These are phyloP conservation scores for Rhodotorula graminis DNA, from an alignment of 768 basidiomycete species.

Conservation along the genomic window DNA sequence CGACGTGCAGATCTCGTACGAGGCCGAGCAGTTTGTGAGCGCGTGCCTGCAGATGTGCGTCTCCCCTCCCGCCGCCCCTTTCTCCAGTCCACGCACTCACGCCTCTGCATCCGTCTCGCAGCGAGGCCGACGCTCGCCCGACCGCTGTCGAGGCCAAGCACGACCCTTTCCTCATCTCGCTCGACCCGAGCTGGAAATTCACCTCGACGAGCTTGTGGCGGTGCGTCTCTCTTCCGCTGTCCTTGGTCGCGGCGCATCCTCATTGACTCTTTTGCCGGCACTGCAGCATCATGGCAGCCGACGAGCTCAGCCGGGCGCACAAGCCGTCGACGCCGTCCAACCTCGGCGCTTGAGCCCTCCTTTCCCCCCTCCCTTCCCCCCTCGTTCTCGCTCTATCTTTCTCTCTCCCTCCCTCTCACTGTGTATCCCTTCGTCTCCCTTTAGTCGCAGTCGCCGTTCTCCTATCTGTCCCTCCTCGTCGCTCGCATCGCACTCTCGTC, in stretches of 20 bases:
- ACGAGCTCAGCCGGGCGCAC: slow-evolving; percentile 12
- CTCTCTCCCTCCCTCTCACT: too few relatives aligned
- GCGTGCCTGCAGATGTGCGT: slow-evolving; percentile 81
- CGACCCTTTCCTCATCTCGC: slow-evolving; percentile 36
- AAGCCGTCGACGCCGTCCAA: slow-evolving; percentile 19
- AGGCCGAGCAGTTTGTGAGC: slow-evolving; percentile 77
- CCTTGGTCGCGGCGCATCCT: too few relatives aligned
- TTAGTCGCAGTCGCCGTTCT: too few relatives aligned
- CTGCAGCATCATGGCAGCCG: slow-evolving; percentile 29
- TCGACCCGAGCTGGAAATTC: slow-evolving; percentile 35
- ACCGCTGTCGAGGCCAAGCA: slow-evolving; percentile 33
- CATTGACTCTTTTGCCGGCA: too few relatives aligned
- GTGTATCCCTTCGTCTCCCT: too few relatives aligned
- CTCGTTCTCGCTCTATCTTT: neutral
- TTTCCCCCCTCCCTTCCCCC: too few relatives aligned
- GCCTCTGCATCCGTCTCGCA: neutral
- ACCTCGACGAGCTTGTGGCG: slow-evolving; percentile 18
- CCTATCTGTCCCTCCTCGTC: too few relatives aligned
- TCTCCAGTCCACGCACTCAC: neutral
- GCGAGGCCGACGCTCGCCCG: slow-evolving; percentile 38
- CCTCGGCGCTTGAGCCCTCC: neutral
- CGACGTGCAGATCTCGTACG: slow-evolving; percentile 66
- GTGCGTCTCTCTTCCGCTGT: neutral
- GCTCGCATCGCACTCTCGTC: too few relatives aligned
- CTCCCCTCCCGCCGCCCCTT: slow-evolving; percentile 7